A percentile compares a stretch with the other conserved stretches of the same genome.
phyloP scores from a whole-genome alignment of 331 rosid genomes.

The Malus hybrid region DNA sequence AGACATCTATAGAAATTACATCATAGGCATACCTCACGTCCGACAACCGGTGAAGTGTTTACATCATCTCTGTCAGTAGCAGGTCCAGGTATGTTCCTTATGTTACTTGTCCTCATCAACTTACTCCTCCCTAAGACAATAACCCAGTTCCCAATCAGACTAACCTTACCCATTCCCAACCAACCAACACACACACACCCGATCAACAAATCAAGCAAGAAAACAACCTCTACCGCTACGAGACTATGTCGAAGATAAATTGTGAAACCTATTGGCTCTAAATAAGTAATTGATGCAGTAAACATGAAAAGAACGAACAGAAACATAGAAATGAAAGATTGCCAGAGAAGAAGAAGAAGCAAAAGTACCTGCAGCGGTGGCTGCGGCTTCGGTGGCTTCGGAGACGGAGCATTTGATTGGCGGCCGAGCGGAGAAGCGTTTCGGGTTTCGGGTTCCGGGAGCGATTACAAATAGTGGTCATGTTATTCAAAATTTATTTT shows the following conservation, averaged over 20 bases:
- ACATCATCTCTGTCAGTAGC: constrained; percentile 91
- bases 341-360: neutral
- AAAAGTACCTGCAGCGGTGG: constrained; percentile 43
- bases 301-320: neutral
- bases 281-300: too few relatives aligned
- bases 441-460: constrained; percentile 13
- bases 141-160: neutral
- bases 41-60: constrained; percentile 86
- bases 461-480: neutral
- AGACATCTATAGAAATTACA: neutral
- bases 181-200: neutral
- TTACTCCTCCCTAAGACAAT: constrained; percentile 49
- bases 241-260: too few relatives aligned
- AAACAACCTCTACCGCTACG: too few relatives aligned
- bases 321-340: neutral
- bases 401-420: constrained; percentile 73
- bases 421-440: neutral
- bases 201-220: too few relatives aligned
- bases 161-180: neutral
- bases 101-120: constrained; percentile 60
- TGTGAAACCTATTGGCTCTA: neutral
- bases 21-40: constrained; percentile 69
- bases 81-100: constrained; percentile 64
- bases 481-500: too few relatives aligned
- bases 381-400: constrained; percentile 50